phyloP scores from a whole-genome alignment of 106 monocot genomes.

The Phalaenopsis equestris region DNA sequence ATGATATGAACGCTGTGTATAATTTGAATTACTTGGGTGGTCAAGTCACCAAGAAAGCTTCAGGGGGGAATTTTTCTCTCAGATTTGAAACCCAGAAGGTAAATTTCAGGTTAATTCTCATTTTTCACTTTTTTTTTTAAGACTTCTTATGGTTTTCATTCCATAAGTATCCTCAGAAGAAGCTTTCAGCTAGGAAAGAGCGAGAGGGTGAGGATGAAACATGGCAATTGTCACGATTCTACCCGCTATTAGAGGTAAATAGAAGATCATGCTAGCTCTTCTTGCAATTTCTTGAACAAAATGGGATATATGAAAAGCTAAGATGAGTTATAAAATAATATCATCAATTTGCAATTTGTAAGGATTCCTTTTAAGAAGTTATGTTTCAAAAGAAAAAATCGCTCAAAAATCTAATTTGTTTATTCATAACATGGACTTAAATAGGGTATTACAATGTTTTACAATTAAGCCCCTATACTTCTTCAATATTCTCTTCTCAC shows the following conservation, averaged over 20 bases:
- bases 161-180: constrained; percentile 33
- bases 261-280: not conserved
- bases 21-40: constrained; percentile 61
- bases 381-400: not conserved
- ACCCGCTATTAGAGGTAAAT: constrained; percentile 63
- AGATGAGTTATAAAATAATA: not conserved
- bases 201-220: constrained; percentile 38
- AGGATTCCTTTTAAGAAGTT: not conserved
- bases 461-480: too few species aligned
- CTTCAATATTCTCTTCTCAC: too few species aligned
- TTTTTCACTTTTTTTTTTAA: not conserved
- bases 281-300: not conserved
- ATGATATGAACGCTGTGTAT: constrained; percentile 49
- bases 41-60: constrained; percentile 41
- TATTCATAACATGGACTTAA: too few species aligned
- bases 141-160: not conserved
- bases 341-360: not conserved
- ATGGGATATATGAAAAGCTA: not conserved
- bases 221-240: constrained; percentile 60
- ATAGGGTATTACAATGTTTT: too few species aligned
- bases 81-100: constrained; percentile 58
- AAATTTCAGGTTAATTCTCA: not conserved
- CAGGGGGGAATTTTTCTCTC: constrained; percentile 36
- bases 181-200: constrained; percentile 53
- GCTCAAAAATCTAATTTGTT: too few species aligned